Conservation (phyloP, 805 yeast species). For the Komagataella pastoris region DNA sequence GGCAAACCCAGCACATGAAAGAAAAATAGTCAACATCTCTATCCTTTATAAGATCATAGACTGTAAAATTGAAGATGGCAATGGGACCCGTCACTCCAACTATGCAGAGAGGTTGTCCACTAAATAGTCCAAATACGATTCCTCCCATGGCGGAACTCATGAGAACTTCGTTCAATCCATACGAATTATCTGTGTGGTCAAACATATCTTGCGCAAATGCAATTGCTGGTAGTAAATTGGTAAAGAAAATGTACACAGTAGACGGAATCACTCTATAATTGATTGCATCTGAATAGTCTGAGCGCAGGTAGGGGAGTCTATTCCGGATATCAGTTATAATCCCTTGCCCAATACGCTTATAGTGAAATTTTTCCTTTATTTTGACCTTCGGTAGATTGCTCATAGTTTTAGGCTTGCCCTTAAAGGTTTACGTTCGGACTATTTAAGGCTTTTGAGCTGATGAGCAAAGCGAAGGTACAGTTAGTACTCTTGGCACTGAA, state of each 20-base stretch:
- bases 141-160: constrained; percentile 83
- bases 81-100: constrained; percentile 98
- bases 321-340: constrained; percentile 34
- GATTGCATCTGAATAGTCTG: constrained; percentile 76
- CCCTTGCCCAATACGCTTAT: constrained; percentile 29
- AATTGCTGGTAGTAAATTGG: constrained; percentile 82
- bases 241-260: constrained; percentile 71
- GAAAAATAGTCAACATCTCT: constrained; percentile 52
- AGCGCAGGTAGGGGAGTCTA: constrained; percentile 50
- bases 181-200: constrained; percentile 74
- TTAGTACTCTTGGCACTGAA: background rate
- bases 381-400: background rate
- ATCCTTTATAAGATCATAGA: constrained; percentile 55
- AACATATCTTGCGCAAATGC: constrained; percentile 98
- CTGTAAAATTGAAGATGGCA: constrained; percentile 83
- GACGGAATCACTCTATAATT: constrained; percentile 85
- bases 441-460: background rate
- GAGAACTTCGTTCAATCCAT: constrained; percentile 86
- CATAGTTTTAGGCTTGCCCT: background rate
- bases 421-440: background rate
- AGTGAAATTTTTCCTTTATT: constrained; percentile 6
- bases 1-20: constrained; percentile 91
- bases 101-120: constrained; percentile 88
- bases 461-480: background rate
- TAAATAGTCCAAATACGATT: constrained; percentile 68